Conservation (phyloP, 164 flowering plant species). For the Stephania yunnanensis region DNA sequence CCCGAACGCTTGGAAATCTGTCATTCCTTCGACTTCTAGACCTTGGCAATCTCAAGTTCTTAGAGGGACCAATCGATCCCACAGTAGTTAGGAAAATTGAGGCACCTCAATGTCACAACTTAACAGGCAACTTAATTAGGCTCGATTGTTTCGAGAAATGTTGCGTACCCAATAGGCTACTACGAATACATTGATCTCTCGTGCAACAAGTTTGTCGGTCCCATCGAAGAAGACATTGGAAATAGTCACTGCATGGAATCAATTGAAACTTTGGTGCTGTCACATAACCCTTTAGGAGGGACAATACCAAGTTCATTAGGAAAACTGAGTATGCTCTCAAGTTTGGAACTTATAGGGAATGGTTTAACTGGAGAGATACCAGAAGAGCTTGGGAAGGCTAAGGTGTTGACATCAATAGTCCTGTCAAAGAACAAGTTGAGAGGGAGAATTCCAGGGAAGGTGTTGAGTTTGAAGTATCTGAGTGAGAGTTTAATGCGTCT, state of each 20-base stretch:
- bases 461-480: constrained; percentile 38
- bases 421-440: constrained; percentile 43
- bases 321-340: constrained; percentile 29
- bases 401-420: constrained; percentile 23
- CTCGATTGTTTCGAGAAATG: constrained; percentile 28
- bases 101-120: constrained; percentile 35
- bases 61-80: constrained; percentile 60
- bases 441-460: constrained; percentile 42
- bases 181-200: constrained; percentile 54
- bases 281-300: constrained; percentile 45
- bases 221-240: constrained; percentile 34
- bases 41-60: constrained; percentile 46
- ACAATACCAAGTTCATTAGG: constrained; percentile 45
- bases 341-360: constrained; percentile 27
- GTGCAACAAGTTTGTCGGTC: constrained; percentile 42
- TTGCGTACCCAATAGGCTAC: constrained; percentile 35
- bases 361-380: constrained; percentile 44
- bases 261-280: constrained; percentile 31
- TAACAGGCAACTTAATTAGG: constrained; percentile 22
- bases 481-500: constrained; percentile 40
- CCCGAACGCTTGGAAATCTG: constrained; percentile 49
- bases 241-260: constrained; percentile 24
- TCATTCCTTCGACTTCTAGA: constrained; percentile 43
- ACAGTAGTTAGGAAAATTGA: constrained; percentile 39
- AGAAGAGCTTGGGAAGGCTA: constrained; percentile 31